Base-by-base conservation (phyloP, 2,329 filamentous ascomycete genomes). In the Seiridium cupressi region DNA sequence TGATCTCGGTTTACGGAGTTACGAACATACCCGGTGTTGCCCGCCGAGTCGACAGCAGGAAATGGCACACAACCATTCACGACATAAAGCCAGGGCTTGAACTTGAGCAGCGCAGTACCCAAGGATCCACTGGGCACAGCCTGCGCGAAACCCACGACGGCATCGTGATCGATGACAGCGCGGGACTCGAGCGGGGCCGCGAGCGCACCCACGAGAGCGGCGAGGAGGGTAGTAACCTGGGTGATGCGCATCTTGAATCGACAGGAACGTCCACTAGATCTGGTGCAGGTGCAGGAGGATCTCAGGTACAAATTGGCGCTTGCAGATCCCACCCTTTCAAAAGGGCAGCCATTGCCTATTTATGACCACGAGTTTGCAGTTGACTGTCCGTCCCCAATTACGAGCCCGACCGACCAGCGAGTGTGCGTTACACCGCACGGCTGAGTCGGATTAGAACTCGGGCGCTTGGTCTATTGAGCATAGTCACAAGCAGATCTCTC, bases 61-160 rank as follows among this genome's bases (percentile, higher is more conserved):
- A 83, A 87, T 0, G 83, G 83, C 5, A 85, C 83, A 60, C 84
- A 87, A 49, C 84, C 84, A 64, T 82, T 82, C 31, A 76, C 76
- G 5, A 85, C 79, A 10, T 83, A 66, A 3, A 85, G 74, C 61
- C 57, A 66, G n/a, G 64, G 85, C 71, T 87, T 80, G 71, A 84
- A 87, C 57, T 81, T 80, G 47, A 82, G 68, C 64, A 84, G 84
- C 32, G 84, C 68, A 3, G 74, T 68, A 11, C 84, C 84, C 0
- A 72, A 68, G 1, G 73, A 73, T 4, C 75, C 64, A 47, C 71
- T 73, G 0, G 84, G 84, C 0, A 86, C 81, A 0, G 81, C 79
- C 67, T 86, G 67, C 0, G 77, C 61, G 62, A 87, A 85, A 1
- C 81, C 82, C 6, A 84, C 82, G 35, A 88, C 67, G 4, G 56